These are phyloP conservation scores for Lotus japonicus DNA, from an alignment of 306 rosid species.

Conservation along the genomic window DNA sequence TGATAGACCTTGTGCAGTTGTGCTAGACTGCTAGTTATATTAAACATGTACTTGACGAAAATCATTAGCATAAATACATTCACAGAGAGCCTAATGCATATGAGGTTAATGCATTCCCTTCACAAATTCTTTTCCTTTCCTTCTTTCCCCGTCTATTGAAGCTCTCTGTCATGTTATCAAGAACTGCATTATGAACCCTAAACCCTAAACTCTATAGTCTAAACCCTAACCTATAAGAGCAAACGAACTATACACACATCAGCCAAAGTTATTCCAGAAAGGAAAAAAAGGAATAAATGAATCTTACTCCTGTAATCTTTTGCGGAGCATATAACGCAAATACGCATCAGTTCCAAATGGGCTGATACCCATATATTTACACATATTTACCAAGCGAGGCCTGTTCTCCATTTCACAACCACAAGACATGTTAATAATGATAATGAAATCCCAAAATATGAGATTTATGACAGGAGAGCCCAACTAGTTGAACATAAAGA, in stretches of 20 bases:
- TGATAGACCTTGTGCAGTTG: neutral
- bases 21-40: neutral
- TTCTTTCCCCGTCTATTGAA: neutral
- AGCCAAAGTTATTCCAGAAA: constrained; percentile 5
- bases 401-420: constrained; percentile 37
- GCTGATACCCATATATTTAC: constrained; percentile 86
- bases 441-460: constrained; percentile 11
- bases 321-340: constrained; percentile 79
- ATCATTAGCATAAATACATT: neutral
- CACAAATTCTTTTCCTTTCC: neutral
- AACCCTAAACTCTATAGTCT: neutral
- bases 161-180: neutral
- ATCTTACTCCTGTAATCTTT: constrained; percentile 64
- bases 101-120: neutral
- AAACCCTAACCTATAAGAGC: neutral
- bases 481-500: neutral
- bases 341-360: constrained; percentile 79
- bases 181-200: neutral
- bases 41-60: neutral
- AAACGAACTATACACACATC: neutral
- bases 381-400: constrained; percentile 87
- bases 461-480: neutral
- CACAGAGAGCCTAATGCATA: neutral
- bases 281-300: neutral
- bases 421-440: constrained; percentile 17